phyloP scores from a whole-genome alignment of 495 filamentous ascomycete genomes.

The Aspergillus asperescens region DNA sequence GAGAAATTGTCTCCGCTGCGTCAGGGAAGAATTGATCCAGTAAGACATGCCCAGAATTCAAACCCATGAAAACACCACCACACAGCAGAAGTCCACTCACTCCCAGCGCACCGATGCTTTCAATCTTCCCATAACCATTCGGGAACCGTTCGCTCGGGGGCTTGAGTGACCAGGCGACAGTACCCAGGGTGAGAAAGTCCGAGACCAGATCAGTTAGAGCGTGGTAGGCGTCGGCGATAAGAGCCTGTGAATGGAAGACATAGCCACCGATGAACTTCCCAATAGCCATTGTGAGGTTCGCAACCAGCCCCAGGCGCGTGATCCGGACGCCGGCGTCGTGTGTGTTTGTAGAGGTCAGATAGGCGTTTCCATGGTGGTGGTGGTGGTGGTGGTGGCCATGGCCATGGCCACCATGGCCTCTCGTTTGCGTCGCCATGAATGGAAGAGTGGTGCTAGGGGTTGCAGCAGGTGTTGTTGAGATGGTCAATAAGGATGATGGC shows the following conservation, averaged over 20 bases:
- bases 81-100: constrained; percentile 83
- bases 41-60: constrained; percentile 67
- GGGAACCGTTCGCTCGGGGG: constrained; percentile 79
- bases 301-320: constrained; percentile 83
- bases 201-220: constrained; percentile 91
- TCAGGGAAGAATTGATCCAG: constrained; percentile 78
- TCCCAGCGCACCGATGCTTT: constrained; percentile 87
- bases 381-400: constrained; percentile 51
- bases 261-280: constrained; percentile 90
- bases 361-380: constrained; percentile 78
- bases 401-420: constrained; percentile 36
- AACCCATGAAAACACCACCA: constrained; percentile 87
- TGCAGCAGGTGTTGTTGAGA: constrained; percentile 1
- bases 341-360: constrained; percentile 82
- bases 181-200: constrained; percentile 87
- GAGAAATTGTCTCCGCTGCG: constrained; percentile 55
- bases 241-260: constrained; percentile 85
- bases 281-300: constrained; percentile 91
- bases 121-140: constrained; percentile 91
- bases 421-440: constrained; percentile 36
- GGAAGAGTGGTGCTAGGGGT: constrained; percentile 15
- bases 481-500: constrained; percentile 15
- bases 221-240: constrained; percentile 93
- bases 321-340: constrained; percentile 92
- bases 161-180: constrained; percentile 84